Conservation (phyloP, 306 rosid genomes). For the Prinsepia uniflora region DNA sequence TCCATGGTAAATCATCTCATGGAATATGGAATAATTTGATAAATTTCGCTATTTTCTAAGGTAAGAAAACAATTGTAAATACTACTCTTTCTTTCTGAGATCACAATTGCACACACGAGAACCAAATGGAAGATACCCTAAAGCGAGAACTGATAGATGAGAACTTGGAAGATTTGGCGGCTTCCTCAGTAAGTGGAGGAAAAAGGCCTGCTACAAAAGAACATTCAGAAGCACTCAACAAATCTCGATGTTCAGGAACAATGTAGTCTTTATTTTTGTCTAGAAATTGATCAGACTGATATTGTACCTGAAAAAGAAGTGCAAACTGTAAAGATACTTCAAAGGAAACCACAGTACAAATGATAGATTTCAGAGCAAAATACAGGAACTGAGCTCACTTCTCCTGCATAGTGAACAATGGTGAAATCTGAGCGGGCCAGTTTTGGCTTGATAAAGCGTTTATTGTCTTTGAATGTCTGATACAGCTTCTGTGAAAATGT, state of each 20-base stretch:
- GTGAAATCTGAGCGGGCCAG: conserved; percentile 80
- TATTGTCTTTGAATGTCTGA: conserved; percentile 80
- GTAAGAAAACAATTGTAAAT: conserved; percentile 8
- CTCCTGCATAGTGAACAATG: conserved; percentile 87
- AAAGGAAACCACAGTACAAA: conserved; percentile 16
- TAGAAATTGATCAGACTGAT: conserved; percentile 80
- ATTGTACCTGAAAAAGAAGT: conserved; percentile 67
- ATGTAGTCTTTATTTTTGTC: conserved; percentile 96
- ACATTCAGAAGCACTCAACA: conserved; percentile 80
- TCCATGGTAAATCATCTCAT: conserved; percentile 13
- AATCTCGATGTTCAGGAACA: conserved; percentile 90
- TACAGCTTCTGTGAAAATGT: conserved; percentile 84
- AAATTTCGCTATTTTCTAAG: conserved; percentile 16
- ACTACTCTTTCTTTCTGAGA: background rate
- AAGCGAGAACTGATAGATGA: conserved; percentile 92
- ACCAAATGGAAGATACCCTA: conserved; percentile 48
- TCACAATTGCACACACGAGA: conserved; percentile 5
- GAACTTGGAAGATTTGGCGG: conserved; percentile 76
- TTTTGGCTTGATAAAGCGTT: conserved; percentile 90
- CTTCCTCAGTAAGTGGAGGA: conserved; percentile 75
- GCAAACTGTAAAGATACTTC: conserved; percentile 18
- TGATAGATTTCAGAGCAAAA: conserved; percentile 16
- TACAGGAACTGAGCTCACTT: conserved; percentile 48
- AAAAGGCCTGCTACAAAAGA: conserved; percentile 76
- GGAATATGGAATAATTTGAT: background rate